Conservation (phyloP, 306 rosid genomes). For the Sesbania bispinosa region DNA sequence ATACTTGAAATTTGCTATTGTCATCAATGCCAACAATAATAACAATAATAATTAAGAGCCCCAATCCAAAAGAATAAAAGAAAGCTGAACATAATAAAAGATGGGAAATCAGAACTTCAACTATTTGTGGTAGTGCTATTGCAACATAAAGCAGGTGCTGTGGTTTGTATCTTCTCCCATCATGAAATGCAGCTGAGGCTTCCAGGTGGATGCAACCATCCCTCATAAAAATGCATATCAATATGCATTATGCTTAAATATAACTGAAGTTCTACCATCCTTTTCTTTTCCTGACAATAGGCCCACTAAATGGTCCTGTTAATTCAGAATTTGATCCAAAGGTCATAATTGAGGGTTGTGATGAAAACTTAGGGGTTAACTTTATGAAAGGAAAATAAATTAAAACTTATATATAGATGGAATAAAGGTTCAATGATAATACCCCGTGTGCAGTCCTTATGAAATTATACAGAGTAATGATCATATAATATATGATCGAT, state of each 20-base stretch:
- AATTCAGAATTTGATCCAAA: constrained; percentile 21
- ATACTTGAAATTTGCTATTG: constrained; percentile 51
- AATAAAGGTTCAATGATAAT: constrained; percentile 30
- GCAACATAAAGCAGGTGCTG: constrained; percentile 17
- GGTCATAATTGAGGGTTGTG: constrained; percentile 15
- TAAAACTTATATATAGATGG: too few species aligned
- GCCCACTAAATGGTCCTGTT: constrained; percentile 27
- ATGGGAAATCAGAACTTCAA: constrained; percentile 15
- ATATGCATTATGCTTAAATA: too few species aligned
- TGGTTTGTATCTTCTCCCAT: constrained; percentile 31
- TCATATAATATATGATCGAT: too few species aligned
- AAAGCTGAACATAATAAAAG: constrained; percentile 17
- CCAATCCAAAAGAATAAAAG: constrained; percentile 12
- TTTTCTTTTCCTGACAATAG: constrained; percentile 19
- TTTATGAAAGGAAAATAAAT: constrained; percentile 1
- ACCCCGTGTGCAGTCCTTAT: constrained; percentile 34
- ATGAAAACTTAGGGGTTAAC: too few species aligned
- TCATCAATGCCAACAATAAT: constrained; percentile 43
- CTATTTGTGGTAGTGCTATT: constrained; percentile 19
- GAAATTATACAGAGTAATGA: constrained; percentile 9
- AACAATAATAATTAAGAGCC: too few species aligned
- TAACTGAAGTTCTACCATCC: constrained; percentile 1
- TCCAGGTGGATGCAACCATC: constrained; percentile 39
- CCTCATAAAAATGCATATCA: constrained; percentile 4
- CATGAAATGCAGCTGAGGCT: constrained; percentile 23